phyloP scores from a whole-genome alignment of 2,329 filamentous ascomycete species.

The Davidsoniella neocaledoniae region DNA sequence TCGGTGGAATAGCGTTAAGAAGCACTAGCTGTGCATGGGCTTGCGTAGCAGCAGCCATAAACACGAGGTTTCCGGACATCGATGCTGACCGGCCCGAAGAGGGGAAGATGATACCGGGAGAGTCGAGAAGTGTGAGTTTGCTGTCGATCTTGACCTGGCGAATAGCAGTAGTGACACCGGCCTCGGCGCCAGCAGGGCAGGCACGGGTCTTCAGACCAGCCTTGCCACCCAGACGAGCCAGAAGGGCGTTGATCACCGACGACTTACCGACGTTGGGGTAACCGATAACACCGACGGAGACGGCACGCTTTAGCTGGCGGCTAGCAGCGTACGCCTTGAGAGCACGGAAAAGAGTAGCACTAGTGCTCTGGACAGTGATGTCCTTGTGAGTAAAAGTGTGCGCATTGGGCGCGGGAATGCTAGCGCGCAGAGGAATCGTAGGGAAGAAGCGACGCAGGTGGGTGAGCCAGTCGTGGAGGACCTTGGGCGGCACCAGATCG shows the following conservation, averaged over 20 bases:
- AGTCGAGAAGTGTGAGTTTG: conserved; percentile 86
- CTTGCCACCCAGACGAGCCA: conserved; percentile 53
- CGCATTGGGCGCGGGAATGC: conserved; percentile 65
- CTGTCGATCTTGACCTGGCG: conserved; percentile 86
- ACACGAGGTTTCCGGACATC: conserved; percentile 26
- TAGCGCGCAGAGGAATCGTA: conserved; percentile 74
- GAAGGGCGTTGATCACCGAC: conserved; percentile 86
- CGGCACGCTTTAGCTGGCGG: conserved; percentile 71
- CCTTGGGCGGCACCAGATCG: conserved; percentile 67
- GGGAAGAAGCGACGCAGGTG: conserved; percentile 82
- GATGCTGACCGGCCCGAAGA: conserved; percentile 31
- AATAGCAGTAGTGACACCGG: conserved; percentile 77
- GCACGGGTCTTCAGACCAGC: conserved; percentile 40
- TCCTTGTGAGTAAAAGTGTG: conserved; percentile 87
- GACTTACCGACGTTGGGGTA: conserved; percentile 96
- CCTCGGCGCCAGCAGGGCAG: conserved; percentile 80
- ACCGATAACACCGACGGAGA: conserved; percentile 84
- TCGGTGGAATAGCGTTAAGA: conserved; percentile 80
- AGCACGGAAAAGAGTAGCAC: conserved; percentile 68
- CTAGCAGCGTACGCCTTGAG: conserved; percentile 76
- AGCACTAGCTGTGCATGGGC: conserved; percentile 74
- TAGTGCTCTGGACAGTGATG: conserved; percentile 72
- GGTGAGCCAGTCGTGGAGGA: conserved; percentile 69
- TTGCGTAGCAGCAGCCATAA: conserved; percentile 45
- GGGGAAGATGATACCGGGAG: conserved; percentile 87